Evolutionary conservation across 805 yeast genomes (phyloP).

Genomic region (Ogataea nonfermentans): DNA sequence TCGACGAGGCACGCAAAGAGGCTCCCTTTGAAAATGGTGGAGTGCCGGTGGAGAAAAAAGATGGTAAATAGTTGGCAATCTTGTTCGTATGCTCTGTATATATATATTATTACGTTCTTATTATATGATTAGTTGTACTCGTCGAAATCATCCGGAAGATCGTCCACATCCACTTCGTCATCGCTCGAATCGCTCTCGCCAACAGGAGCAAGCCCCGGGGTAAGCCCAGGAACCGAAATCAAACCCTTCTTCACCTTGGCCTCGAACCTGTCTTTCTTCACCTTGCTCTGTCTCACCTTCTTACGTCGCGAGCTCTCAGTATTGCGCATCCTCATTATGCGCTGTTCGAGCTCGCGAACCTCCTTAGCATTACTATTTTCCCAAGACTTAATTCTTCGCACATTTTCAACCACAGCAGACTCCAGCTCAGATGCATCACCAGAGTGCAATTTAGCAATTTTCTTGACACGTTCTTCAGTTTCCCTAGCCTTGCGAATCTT

Average conservation of each 20-base stretch:
- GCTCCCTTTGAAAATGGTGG: conserved; percentile 84
- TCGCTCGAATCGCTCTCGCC: conserved; percentile 55
- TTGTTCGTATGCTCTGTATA: too few species aligned
- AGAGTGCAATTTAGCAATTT: conserved; percentile 23
- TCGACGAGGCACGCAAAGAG: conserved; percentile 86
- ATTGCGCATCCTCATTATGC: conserved; percentile 44
- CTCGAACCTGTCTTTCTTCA: conserved; percentile 36
- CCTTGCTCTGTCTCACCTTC: conserved; percentile 33
- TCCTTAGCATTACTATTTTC: conserved; percentile 38
- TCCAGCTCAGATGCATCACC: conserved; percentile 35
- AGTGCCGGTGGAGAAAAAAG: conserved; percentile 25
- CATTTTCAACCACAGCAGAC: conserved; percentile 41
- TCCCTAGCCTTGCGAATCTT: conserved; percentile 18
- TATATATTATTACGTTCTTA: too few species aligned
- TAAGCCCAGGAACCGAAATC: conserved; percentile 59
- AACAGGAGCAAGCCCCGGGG: conserved; percentile 86
- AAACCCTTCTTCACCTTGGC: conserved; percentile 43
- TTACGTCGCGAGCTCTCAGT: conserved; percentile 38
- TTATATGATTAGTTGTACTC: conserved; percentile 23
- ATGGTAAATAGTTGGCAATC: conserved; percentile 4
- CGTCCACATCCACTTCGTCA: conserved; percentile 21
- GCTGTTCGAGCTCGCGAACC: conserved; percentile 40
- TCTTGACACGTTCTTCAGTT: conserved; percentile 21
- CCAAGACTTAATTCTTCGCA: conserved; percentile 41
- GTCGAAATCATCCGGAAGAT: conserved; percentile 32